Conservation (phyloP, 176 grass and related monocot species). For the Dactylis glomerata region DNA sequence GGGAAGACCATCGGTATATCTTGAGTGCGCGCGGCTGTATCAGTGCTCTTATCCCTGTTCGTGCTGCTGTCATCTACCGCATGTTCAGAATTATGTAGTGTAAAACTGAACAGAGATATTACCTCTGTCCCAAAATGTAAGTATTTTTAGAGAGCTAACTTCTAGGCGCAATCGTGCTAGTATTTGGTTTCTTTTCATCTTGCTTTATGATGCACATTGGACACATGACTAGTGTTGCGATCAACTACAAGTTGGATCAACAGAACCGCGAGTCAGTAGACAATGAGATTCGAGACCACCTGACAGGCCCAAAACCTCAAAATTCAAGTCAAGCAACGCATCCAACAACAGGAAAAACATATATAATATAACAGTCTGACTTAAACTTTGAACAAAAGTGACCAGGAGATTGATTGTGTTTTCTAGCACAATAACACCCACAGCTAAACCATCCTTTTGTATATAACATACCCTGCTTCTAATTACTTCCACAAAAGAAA, state of each 20-base stretch:
- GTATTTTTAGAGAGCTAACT: no score
- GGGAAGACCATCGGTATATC: constrained; percentile 83
- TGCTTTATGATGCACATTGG: not conserved
- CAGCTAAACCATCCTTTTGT: not conserved
- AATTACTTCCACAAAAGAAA: constrained; percentile 16
- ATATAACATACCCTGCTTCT: not conserved
- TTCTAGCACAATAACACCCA: constrained; percentile 14
- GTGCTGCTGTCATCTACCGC: not conserved
- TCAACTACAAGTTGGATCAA: not conserved
- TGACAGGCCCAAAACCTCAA: not conserved
- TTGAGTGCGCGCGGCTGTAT: not conserved
- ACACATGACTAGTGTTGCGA: not conserved
- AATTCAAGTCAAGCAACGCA: not conserved
- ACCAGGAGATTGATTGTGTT: constrained; percentile 18
- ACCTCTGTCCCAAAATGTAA: no score
- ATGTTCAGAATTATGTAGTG: not conserved
- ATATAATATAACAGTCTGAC: not conserved
- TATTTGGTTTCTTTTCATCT: not conserved
- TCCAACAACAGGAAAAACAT: not conserved
- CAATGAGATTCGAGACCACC: not conserved
- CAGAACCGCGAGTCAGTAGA: not conserved
- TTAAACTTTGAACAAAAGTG: constrained; percentile 11
- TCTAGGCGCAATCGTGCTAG: not conserved
- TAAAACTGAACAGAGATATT: not conserved
- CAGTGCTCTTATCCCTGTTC: not conserved